Percentiles rank a stretch among this genome's conserved stretches.
phyloP scores from a whole-genome alignment of 2,329 filamentous ascomycete species.

The Zasmidium cellare region DNA sequence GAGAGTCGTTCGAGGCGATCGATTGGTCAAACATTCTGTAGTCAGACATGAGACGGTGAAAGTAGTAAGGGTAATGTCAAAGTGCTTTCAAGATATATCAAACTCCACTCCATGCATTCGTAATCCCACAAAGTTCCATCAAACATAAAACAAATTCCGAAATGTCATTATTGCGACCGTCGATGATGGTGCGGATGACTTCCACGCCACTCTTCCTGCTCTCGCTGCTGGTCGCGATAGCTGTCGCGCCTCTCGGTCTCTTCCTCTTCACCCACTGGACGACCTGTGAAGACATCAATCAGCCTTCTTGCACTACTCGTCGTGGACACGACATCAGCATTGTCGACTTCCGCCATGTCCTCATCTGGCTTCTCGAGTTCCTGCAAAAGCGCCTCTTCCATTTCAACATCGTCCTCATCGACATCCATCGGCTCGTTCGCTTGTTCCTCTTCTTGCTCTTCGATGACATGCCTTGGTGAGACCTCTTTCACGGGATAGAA shows the following conservation, averaged over 20 bases:
- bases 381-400: not conserved
- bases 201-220: not conserved
- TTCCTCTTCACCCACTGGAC: not conserved
- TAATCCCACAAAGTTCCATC: not conserved
- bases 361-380: not conserved
- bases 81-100: too few relatives aligned
- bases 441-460: too few relatives aligned
- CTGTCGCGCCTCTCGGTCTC: not conserved
- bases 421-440: too few relatives aligned
- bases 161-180: not conserved
- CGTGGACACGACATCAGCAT: not conserved
- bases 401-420: not conserved
- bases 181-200: slow-evolving; percentile 1
- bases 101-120: too few relatives aligned
- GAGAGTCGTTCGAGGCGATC: not conserved
- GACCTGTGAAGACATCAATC: slow-evolving; percentile 4
- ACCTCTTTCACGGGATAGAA: not conserved
- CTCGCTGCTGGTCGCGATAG: not conserved
- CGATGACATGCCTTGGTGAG: not conserved
- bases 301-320: not conserved
- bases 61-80: not conserved
- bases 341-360: not conserved
- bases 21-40: not conserved
- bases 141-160: too few relatives aligned
- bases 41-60: not conserved